Conservation (phyloP, 257 asterid genomes). For the Handroanthus guayacan region DNA sequence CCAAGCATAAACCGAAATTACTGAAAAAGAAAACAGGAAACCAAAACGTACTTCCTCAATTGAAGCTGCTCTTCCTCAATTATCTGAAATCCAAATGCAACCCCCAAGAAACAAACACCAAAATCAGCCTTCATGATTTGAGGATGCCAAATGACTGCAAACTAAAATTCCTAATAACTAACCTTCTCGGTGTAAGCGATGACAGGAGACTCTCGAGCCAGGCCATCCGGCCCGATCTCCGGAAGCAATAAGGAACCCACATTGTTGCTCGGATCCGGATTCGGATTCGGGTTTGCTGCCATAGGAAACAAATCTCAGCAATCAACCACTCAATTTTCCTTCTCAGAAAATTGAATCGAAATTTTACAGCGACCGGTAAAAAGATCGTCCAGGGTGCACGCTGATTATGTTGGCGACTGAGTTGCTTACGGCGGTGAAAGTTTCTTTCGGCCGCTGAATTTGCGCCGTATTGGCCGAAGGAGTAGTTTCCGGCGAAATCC, state of each 20-base stretch:
- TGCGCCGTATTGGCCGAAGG: slow-evolving; percentile 36
- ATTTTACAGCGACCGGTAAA: neutral
- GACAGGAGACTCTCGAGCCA: slow-evolving; percentile 74
- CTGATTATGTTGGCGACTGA: slow-evolving; percentile 10
- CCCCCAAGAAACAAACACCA: slow-evolving; percentile 14
- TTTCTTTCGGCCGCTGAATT: slow-evolving; percentile 30
- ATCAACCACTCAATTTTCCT: slow-evolving; percentile 32
- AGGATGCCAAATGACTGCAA: neutral
- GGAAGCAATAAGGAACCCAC: slow-evolving; percentile 49
- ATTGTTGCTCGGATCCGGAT: slow-evolving; percentile 41
- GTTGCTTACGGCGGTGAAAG: slow-evolving; percentile 21
- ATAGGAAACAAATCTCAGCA: slow-evolving; percentile 42
- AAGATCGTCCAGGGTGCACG: slow-evolving; percentile 20
- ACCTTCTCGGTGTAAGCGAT: slow-evolving; percentile 94
- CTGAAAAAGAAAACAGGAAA: slow-evolving; percentile 29
- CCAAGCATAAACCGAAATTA: slow-evolving; percentile 17
- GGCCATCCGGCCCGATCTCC: slow-evolving; percentile 96
- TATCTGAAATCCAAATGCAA: slow-evolving; percentile 52
- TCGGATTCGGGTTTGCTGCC: slow-evolving; percentile 56
- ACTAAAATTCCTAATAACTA: slow-evolving; percentile 3
- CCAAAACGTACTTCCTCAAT: slow-evolving; percentile 76
- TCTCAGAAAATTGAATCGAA: slow-evolving; percentile 1
- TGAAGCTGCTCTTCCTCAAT: slow-evolving; percentile 90
- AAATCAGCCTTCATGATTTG: slow-evolving; percentile 13
- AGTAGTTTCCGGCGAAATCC: slow-evolving; percentile 35